Conservation (phyloP, 78 protist genomes). For the Polysphondylium violaceum region DNA sequence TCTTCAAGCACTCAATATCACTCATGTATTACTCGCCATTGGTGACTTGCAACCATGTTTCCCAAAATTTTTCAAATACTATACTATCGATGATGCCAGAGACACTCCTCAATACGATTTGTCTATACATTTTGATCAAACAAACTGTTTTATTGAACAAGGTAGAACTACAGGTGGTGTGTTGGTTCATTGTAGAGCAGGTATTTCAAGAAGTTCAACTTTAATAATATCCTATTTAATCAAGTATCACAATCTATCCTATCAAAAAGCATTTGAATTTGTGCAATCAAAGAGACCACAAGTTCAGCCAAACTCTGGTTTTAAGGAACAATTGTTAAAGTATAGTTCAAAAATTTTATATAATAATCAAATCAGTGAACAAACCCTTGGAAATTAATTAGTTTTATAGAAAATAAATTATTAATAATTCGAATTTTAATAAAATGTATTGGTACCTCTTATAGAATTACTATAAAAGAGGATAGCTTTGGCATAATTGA, state of each 20-base stretch:
- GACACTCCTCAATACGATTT: slow-evolving; percentile 72
- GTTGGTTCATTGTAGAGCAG: slow-evolving; percentile 80
- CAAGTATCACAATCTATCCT: slow-evolving; percentile 30
- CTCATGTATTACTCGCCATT: slow-evolving; percentile 64
- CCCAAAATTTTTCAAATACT: slow-evolving; percentile 71
- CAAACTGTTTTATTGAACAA: slow-evolving; percentile 66
- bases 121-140: slow-evolving; percentile 69
- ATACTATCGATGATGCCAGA: slow-evolving; percentile 75
- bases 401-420: too few relatives aligned
- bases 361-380: too few relatives aligned
- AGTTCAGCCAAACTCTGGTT: slow-evolving; percentile 75
- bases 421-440: too few relatives aligned
- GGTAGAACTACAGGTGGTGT: slow-evolving; percentile 82
- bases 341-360: slow-evolving; percentile 64
- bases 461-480: too few relatives aligned
- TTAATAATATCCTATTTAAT: slow-evolving; percentile 68
- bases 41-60: slow-evolving; percentile 65
- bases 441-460: too few relatives aligned
- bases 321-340: slow-evolving; percentile 57
- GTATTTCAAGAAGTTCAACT: slow-evolving; percentile 75
- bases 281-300: slow-evolving; percentile 63
- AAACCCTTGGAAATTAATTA: too few relatives aligned
- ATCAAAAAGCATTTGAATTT: slow-evolving; percentile 33
- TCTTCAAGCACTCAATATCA: slow-evolving; percentile 61
- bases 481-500: too few relatives aligned